These are phyloP conservation scores for Ogataea trehalophila DNA, from an alignment of 805 yeast species.

Conservation along the genomic window DNA sequence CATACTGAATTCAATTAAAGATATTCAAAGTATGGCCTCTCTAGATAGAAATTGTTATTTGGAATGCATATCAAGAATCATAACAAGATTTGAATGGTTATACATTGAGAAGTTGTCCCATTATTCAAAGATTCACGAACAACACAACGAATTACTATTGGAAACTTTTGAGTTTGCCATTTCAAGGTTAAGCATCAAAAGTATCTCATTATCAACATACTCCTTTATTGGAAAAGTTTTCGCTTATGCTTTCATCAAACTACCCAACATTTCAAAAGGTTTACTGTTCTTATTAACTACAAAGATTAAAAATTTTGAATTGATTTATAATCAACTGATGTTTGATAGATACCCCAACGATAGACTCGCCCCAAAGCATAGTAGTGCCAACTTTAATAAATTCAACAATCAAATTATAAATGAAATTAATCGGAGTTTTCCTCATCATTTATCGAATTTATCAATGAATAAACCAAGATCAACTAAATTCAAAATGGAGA, in stretches of 20 bases:
- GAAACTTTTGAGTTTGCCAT: constrained; percentile 52
- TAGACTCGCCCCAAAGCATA: not conserved
- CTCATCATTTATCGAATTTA: constrained; percentile 20
- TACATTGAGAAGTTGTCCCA: constrained; percentile 6
- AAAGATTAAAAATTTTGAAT: constrained; percentile 41
- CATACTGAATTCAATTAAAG: constrained; percentile 31
- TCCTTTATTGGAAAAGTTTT: constrained; percentile 70
- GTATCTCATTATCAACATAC: constrained; percentile 48
- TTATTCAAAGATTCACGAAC: constrained; percentile 19
- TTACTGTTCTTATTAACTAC: constrained; percentile 53
- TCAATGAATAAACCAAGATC: constrained; percentile 19
- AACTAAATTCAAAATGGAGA: constrained; percentile 26
- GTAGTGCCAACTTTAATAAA: not conserved
- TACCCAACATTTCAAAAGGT: constrained; percentile 54
- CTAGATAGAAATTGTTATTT: constrained; percentile 48
- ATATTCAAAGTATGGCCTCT: constrained; percentile 33
- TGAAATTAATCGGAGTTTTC: constrained; percentile 16
- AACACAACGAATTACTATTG: constrained; percentile 35
- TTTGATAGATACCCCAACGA: constrained; percentile 12
- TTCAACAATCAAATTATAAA: constrained; percentile 3
- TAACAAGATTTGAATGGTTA: constrained; percentile 45
- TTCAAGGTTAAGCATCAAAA: constrained; percentile 42
- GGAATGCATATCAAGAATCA: constrained; percentile 49
- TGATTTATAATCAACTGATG: constrained; percentile 18
- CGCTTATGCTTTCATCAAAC: constrained; percentile 54